Evolutionary conservation across 2,329 filamentous ascomycete genomes (phyloP).

Genomic region (Blumeriella jaapii): DNA sequence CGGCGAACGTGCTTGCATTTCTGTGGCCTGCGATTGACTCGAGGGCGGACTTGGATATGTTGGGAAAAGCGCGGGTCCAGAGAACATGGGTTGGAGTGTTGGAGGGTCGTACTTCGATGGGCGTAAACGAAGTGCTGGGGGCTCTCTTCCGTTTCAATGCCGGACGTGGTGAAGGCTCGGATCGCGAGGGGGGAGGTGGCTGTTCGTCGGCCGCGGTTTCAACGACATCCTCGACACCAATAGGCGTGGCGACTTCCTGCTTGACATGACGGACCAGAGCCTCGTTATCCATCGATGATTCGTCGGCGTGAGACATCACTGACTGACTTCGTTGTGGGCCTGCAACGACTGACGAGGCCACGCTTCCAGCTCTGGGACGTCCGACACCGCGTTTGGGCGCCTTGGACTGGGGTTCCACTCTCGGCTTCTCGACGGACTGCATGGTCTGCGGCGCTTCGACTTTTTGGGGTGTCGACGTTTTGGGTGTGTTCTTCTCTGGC

Average conservation of each 20-base stretch:
- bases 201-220: slow-evolving; percentile 44
- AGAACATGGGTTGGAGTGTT: slow-evolving; percentile 56
- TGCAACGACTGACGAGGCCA: slow-evolving; percentile 22
- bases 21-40: slow-evolving; percentile 69
- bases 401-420: slow-evolving; percentile 8
- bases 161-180: slow-evolving; percentile 27
- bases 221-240: slow-evolving; percentile 40
- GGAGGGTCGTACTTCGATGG: slow-evolving; percentile 28
- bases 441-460: background rate
- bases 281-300: slow-evolving; percentile 35
- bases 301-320: slow-evolving; percentile 36
- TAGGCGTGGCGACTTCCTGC: slow-evolving; percentile 46
- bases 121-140: slow-evolving; percentile 9
- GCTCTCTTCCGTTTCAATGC: slow-evolving; percentile 46
- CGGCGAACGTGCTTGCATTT: slow-evolving; percentile 68
- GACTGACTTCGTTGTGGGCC: slow-evolving; percentile 35
- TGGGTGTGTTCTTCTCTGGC: slow-evolving; percentile 21
- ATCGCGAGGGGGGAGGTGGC: slow-evolving; percentile 7
- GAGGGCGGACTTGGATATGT: slow-evolving; percentile 60
- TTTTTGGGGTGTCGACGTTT: slow-evolving; percentile 13
- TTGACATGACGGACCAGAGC: slow-evolving; percentile 37
- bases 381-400: slow-evolving; percentile 8
- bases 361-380: slow-evolving; percentile 21
- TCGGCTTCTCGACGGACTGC: slow-evolving; percentile 3
- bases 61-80: slow-evolving; percentile 64